phyloP scores from a whole-genome alignment of 2,329 filamentous ascomycete genomes.

The Curvularia lunata region DNA sequence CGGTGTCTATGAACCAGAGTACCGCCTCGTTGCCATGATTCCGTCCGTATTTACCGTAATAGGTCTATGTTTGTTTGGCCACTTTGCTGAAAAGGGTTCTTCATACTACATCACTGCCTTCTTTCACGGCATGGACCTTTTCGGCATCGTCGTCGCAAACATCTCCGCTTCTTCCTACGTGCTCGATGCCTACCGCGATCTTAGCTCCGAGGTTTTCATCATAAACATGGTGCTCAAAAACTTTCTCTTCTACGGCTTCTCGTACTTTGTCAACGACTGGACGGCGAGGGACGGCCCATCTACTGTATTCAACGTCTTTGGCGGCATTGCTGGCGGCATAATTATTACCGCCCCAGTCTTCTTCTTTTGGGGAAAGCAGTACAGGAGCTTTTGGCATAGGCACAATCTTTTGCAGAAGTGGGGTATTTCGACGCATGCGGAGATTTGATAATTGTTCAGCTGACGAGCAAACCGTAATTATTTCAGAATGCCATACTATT shows the following conservation, averaged over 20 bases:
- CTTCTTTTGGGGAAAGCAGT: conserved; percentile 47
- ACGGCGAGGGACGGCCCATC: conserved; percentile 45
- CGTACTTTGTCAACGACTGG: conserved; percentile 55
- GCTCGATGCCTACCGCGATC: conserved; percentile 51
- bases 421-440: conserved; percentile 42
- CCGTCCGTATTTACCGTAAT: conserved; percentile 44
- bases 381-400: conserved; percentile 45
- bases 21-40: conserved; percentile 52
- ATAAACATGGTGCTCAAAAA: conserved; percentile 55
- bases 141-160: conserved; percentile 43
- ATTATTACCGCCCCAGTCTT: conserved; percentile 38
- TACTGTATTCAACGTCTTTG: conserved; percentile 50
- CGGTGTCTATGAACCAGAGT: conserved; percentile 63
- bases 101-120: conserved; percentile 42
- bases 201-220: conserved; percentile 54
- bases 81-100: conserved; percentile 33
- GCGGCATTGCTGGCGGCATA: conserved; percentile 34
- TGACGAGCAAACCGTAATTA: background rate
- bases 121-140: conserved; percentile 44
- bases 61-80: conserved; percentile 51
- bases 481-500: background rate
- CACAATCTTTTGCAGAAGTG: conserved; percentile 44
- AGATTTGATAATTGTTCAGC: conserved; percentile 24
- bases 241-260: conserved; percentile 53
- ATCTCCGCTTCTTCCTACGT: conserved; percentile 47